Percentiles rank a stretch among this genome's conserved stretches.
These are phyloP conservation scores for Neofusicoccum laricinum DNA, from an alignment of 2,329 filamentous ascomycete genomes.

Conservation along the genomic window DNA sequence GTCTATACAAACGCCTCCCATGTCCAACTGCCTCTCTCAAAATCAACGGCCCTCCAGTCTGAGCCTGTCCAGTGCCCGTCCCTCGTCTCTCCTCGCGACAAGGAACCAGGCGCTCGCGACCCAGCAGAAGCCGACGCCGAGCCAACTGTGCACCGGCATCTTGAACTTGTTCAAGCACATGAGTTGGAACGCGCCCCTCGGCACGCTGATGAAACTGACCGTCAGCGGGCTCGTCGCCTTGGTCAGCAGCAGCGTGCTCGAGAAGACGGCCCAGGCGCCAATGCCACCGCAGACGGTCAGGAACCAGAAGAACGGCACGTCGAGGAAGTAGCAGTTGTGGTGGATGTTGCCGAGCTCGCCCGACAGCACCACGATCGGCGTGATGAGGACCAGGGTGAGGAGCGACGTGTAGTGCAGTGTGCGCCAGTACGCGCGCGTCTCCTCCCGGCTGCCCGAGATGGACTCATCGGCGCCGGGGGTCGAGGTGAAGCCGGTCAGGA, in stretches of 20 bases:
- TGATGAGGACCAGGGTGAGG: constrained; percentile 48
- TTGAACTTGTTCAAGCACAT: constrained; percentile 47
- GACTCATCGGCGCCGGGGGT: neutral
- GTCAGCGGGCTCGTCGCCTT: constrained; percentile 51
- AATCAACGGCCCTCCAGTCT: constrained; percentile 28
- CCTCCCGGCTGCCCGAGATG: constrained; percentile 37
- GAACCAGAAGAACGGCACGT: constrained; percentile 56
- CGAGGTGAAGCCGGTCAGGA: constrained; percentile 39
- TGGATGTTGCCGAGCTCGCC: constrained; percentile 50
- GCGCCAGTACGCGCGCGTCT: constrained; percentile 51
- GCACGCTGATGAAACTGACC: constrained; percentile 49
- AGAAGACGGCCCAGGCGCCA: constrained; percentile 49
- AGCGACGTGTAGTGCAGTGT: constrained; percentile 52
- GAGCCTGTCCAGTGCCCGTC: constrained; percentile 31
- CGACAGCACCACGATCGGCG: constrained; percentile 49
- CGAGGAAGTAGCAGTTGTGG: constrained; percentile 54
- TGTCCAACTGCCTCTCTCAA: neutral
- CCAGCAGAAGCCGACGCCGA: constrained; percentile 52
- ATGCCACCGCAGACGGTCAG: constrained; percentile 50
- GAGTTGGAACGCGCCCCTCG: constrained; percentile 48
- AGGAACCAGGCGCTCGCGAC: constrained; percentile 50
- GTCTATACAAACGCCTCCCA: neutral
- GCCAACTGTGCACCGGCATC: constrained; percentile 51
- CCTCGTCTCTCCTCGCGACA: constrained; percentile 41
- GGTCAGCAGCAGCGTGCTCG: constrained; percentile 47